phyloP scores from a whole-genome alignment of 75 land plant genomes.

The Sequoiadendron giganteum region DNA sequence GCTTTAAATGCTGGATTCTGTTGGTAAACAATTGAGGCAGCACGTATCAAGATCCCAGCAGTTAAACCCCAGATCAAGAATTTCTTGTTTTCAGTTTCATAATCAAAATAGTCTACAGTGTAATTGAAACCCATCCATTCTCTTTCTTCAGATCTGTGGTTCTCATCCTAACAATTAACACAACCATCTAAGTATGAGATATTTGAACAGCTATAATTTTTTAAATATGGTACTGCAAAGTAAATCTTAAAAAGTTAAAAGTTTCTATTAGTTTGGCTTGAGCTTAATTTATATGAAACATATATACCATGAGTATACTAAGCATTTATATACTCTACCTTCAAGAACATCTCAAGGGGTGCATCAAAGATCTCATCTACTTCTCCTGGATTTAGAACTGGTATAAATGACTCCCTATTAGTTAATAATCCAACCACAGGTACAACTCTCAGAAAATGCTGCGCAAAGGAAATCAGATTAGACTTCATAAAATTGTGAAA shows the following conservation, averaged over 20 bases:
- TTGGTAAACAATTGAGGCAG: slow-evolving; percentile 79
- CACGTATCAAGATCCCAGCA: slow-evolving; percentile 76
- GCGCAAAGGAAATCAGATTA: slow-evolving; percentile 20
- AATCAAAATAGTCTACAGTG: slow-evolving; percentile 83
- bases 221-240: not conserved
- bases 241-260: not conserved
- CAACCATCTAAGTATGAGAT: not conserved
- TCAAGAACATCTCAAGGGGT: slow-evolving; percentile 94
- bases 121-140: slow-evolving; percentile 73
- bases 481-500: not conserved
- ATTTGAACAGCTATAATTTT: not conserved
- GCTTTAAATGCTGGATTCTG: slow-evolving; percentile 58
- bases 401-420: slow-evolving; percentile 50
- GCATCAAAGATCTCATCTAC: slow-evolving; percentile 92
- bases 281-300: not conserved
- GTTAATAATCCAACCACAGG: slow-evolving; percentile 82
- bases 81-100: slow-evolving; percentile 35
- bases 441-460: slow-evolving; percentile 76
- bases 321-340: slow-evolving; percentile 41
- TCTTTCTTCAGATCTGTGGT: slow-evolving; percentile 62
- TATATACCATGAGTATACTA: not conserved
- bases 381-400: slow-evolving; percentile 64
- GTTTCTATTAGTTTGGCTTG: not conserved
- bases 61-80: slow-evolving; percentile 92
- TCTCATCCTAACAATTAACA: slow-evolving; percentile 64